Evolutionary conservation across 225 moss, liverwort and hornwort species (phyloP), one percentile per base, ranked within the genome.

Genomic region (Takakia lepidozioides): DNA sequence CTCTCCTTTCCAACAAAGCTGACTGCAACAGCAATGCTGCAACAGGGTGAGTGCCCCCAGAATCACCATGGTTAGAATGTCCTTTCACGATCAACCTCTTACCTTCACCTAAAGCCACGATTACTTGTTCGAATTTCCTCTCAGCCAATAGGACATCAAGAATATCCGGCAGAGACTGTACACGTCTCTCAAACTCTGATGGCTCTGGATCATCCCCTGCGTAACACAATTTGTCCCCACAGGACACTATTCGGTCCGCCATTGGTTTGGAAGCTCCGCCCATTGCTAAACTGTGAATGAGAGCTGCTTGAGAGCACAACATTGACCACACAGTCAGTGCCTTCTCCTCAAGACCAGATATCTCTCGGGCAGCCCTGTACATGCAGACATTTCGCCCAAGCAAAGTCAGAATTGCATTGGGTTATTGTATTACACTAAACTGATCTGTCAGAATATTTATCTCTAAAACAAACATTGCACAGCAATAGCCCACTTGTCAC

Each of bases 291-390:
- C 71, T 84, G 27, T 75, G 80, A 63, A 90, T 78, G 46, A 95
- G 74, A 43, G 82, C 63, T 58, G 86, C 72, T 62, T 90, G 93
- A 43, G 74, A 72, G 18, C 81, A 84, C n/a, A 95, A 39, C 47
- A 95, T 64, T 65, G 86, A 86, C 40, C 93, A 72, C 84, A 95
- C 87, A 18, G 86, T 63, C 63, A 95, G 61, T 38, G 90, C 72
- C 67, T 95, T 90, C 14, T 88, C 84, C 65, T 95, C 93, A 51
- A 95, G 71, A 52, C 90, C 86, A 8, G 93, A 95, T 45, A 95
- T 76, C 63, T 95, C 93, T 69, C 75, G 81, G 3, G 90, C 89
- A 19, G 90, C 88, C 68, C 86, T 87, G 80, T 19, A 21, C 38
- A 51, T 32, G 32, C 32, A 32, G 11, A 32, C 32, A 32, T 7